Base-by-base conservation (phyloP, 495 filamentous ascomycete genomes). In the Penicillium canescens region DNA sequence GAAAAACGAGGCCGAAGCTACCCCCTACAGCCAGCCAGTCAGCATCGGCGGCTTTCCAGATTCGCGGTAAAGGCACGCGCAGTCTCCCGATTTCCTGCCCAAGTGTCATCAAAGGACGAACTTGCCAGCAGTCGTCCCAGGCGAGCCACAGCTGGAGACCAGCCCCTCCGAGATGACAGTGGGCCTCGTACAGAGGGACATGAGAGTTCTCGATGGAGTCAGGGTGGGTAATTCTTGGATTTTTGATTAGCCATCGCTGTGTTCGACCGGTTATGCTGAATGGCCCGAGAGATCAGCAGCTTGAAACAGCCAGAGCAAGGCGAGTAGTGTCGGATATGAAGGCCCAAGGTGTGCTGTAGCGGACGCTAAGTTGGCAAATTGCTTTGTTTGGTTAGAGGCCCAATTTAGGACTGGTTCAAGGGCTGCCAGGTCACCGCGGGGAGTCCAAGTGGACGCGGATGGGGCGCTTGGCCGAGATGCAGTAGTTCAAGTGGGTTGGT, bases 361-460 rank as follows among this genome's bases (percentile, higher is more conserved):
- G 28, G 28, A 31, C 28, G 28, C 28, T 31, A 31, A 31, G 2
- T 31, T 31, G 28, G 28, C 28, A 7, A 31, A 8, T 31, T 31
- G 28, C 28, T 31, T 2, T 8, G 28, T 31, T 31, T 31, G 28
- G 28, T 31, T 31, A 31, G 28, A 31, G 28, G 28, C 28, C 28
- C 28, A 9, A 31, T 31, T 9, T 31, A 31, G 8, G 28, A 31
- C 28, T 33, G 41, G 46, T 42, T 48, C 43, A 61, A 45, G 46
- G 33, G 13, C 39, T 56, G 71, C 69, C 71, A 74, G 62, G 69
- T 72, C 71, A 73, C 67, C 66, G 70, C 66, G 68, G 70, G 67
- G 70, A 54, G 61, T 41, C 49, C 21, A 42, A 35, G 40, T 42
- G 39, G 48, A n/a, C 34, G 48, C 48, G 48, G 49, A 51, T 51